Base-by-base conservation (phyloP, 2,329 filamentous ascomycete genomes). In the Colletotrichum sp. region DNA sequence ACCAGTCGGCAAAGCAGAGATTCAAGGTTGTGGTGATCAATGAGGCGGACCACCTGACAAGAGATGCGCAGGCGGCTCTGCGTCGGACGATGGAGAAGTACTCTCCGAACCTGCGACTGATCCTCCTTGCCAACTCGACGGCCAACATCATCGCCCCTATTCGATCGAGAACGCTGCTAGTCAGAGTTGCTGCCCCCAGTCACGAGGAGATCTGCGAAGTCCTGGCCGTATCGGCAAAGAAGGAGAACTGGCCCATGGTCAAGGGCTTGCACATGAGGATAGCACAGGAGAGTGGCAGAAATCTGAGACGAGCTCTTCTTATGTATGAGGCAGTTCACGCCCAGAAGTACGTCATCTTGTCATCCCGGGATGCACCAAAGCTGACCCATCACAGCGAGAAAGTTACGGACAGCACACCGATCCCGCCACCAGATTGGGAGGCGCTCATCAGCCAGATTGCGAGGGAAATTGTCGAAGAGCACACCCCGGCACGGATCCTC, bases 21-120 rank as follows among this genome's bases (percentile, higher is more conserved):
- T 99, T 99, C 91, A 99, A 99, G 87, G 96, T 99, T 2, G 97
- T 99, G 1, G 96, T 99, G 44, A 99, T 99, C 89, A 99, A 99
- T 81, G 97, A 99, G 88, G 97, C 97, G 9, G 98, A 99, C 83
- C 95, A 98, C 82, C 90, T 99, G 78, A 97, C 94, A 5, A 90
- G 97, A 78, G 97, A 99, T 89, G 97, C 97, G 5, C 97, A 99
- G 86, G 97, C 98, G 0, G 98, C 98, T 36, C 88, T 99, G 82
- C 92, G 97, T 84, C 90, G 97, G 78, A 99, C 97, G 0, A 99
- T 99, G 97, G 97, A 99, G 87, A 99, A 99, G 86, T 99, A 99
- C 89, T 98, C 95, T 81, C 96, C 96, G 16, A 99, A 99, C 84
- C 82, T 99, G 82, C 91, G 97, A 26, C 86, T 99, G 80, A 99